Evolutionary conservation across 768 basidiomycete species (phyloP), one percentile per base, ranked within the genome.

Genomic region (Pilatotrama ljubarskyi): DNA sequence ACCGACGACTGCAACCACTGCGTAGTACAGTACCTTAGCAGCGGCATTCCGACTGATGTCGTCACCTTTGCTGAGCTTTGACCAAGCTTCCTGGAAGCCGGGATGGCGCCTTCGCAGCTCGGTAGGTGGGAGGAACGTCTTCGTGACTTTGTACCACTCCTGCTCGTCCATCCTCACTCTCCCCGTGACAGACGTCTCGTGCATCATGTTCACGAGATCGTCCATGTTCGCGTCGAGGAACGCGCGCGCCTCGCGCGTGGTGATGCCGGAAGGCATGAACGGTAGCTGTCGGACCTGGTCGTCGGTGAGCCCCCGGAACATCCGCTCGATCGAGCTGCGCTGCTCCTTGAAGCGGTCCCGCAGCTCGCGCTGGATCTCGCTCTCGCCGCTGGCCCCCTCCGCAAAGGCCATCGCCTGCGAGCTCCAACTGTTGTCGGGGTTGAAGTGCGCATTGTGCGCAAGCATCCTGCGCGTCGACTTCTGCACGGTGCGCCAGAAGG

Each of bases 91-190:
- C 9, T 63, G 63, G 40, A 72, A 69, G 10, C 66, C 69, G 5
- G 68, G 64, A 55, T 72, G 70, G 24, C 63, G 62, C 17, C 41
- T 43, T 60, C 65, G 59, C 17, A 74, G 43, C n/a, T 68, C 66
- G 13, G 60, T 40, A 15, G 70, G 70, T 7, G 72, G 71, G 10
- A 74, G 49, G 48, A 65, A 67, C 1, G 53, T 64, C 20, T 66
- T 68, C 26, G 67, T 58, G 1, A 9, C 24, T 56, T 62, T 44
- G 58, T 69, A 73, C 69, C 69, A 71, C n/a, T 38, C 59, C 29
- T 64, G 53, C 55, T 73, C 71, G 17, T 53, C 14, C 18, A 37
- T 37, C 15, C 25, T 32, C 2, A 47, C 37, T 38, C 32, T 36
- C 5, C 47, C 46, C 14, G 42, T 43, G 13, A 24, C 43, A 2